Conservation (phyloP, 1,284 basidiomycete species). For the Pseudozyma thailandica region DNA sequence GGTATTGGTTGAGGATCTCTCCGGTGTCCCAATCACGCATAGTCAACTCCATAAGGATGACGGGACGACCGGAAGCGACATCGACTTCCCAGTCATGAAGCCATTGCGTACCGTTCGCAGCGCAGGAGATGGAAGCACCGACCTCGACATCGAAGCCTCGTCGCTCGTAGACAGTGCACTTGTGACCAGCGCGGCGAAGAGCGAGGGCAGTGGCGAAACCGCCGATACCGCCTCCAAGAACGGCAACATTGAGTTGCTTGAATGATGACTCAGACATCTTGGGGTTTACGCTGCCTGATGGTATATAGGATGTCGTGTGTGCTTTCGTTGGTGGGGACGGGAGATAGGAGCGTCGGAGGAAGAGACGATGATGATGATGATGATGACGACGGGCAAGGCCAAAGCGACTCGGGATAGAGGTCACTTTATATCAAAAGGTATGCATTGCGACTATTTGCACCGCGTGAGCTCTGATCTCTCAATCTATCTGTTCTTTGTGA, state of each 20-base stretch:
- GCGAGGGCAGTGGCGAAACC: constrained; percentile 39
- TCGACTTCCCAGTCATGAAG: constrained; percentile 47
- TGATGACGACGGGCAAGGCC: neutral
- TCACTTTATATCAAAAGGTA: constrained; percentile 1
- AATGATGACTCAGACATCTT: constrained; percentile 31
- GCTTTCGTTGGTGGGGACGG: neutral
- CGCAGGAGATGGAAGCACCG: constrained; percentile 50
- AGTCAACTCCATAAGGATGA: constrained; percentile 50
- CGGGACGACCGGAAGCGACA: constrained; percentile 35
- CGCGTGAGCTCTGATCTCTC: neutral
- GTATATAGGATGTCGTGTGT: neutral
- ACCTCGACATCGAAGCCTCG: constrained; percentile 48
- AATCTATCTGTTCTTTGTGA: neutral
- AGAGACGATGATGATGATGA: neutral
- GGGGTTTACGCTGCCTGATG: neutral
- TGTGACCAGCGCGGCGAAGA: constrained; percentile 46
- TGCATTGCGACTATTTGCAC: neutral
- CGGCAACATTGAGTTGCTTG: constrained; percentile 47
- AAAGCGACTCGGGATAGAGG: neutral
- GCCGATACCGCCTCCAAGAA: constrained; percentile 50
- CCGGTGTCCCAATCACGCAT: constrained; percentile 49
- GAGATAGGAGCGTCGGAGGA: neutral
- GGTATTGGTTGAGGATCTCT: constrained; percentile 49
- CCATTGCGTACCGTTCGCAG: constrained; percentile 50
- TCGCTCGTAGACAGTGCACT: constrained; percentile 47